These are phyloP conservation scores for Cryptomeria japonica DNA, from an alignment of 75 land plant genomes.

Conservation along the genomic window DNA sequence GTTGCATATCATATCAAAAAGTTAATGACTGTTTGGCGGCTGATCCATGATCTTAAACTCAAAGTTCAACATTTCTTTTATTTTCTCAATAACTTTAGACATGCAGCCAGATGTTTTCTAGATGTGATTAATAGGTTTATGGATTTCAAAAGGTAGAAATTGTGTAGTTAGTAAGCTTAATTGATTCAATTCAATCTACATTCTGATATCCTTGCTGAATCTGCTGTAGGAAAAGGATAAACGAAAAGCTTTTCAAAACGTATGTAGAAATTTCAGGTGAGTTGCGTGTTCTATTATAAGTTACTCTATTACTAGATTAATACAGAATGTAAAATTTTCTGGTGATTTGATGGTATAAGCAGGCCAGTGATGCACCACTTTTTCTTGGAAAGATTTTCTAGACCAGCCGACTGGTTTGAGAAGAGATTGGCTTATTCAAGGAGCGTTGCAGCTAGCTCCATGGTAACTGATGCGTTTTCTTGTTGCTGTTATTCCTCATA, in stretches of 20 bases:
- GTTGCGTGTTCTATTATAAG: neutral
- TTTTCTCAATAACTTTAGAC: neutral
- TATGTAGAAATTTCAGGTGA: constrained; percentile 89
- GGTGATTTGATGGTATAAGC: constrained; percentile 11
- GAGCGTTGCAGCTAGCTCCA: constrained; percentile 98
- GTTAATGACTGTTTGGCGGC: neutral
- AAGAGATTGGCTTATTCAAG: constrained; percentile 91
- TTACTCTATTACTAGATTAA: neutral
- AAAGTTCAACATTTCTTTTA: neutral
- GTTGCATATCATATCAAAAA: neutral
- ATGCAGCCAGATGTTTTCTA: neutral
- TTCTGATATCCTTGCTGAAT: neutral
- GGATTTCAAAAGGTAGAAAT: neutral
- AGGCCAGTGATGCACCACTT: constrained; percentile 98
- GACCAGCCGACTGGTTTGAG: constrained; percentile 97
- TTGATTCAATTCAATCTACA: neutral
- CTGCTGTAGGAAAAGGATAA: constrained; percentile 79
- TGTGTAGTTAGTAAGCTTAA: neutral
- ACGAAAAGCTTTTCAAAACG: constrained; percentile 77
- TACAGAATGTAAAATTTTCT: neutral
- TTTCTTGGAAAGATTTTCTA: constrained; percentile 88
- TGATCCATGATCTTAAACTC: neutral
- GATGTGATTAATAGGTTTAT: neutral
- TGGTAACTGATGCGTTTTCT: constrained; percentile 52
- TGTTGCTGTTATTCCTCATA: neutral